These are phyloP conservation scores for Furcasterigmium sp. DNA, from an alignment of 2,329 filamentous ascomycete species.

Conservation along the genomic window DNA sequence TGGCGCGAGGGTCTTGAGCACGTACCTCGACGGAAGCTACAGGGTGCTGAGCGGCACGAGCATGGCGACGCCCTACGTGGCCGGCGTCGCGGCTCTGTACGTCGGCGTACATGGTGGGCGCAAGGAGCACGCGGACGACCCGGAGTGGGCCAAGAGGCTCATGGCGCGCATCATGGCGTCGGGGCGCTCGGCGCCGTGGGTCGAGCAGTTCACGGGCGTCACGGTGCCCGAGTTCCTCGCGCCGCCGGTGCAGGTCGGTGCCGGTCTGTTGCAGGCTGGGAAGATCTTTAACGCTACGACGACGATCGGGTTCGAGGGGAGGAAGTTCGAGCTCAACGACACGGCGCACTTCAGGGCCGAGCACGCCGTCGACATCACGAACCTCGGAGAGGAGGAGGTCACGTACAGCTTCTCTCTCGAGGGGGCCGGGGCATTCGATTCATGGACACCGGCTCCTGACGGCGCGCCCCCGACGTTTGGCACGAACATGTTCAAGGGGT, in stretches of 20 bases:
- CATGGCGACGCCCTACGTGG: conserved; percentile 35
- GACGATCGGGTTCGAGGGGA: conserved; percentile 25
- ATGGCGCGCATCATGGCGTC: too few relatives aligned
- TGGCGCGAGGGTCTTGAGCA: conserved; percentile 15
- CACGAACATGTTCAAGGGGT: too few relatives aligned
- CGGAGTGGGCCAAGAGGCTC: too few relatives aligned
- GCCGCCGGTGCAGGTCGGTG: conserved; percentile 30
- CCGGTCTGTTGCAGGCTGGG: conserved; percentile 39
- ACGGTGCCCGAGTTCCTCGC: too few relatives aligned
- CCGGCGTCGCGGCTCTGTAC: conserved; percentile 46
- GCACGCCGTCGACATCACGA: conserved; percentile 33
- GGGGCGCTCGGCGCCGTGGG: too few relatives aligned
- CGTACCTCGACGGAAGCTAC: conserved; percentile 22
- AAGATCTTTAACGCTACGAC: conserved; percentile 35
- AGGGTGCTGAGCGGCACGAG: conserved; percentile 37
- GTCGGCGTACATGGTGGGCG: too few relatives aligned
- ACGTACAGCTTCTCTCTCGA: conserved; percentile 35
- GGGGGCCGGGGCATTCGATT: conserved; percentile 16
- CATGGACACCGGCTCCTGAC: not conserved
- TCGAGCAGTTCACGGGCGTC: too few relatives aligned
- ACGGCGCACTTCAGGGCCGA: conserved; percentile 32
- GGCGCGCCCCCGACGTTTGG: not conserved
- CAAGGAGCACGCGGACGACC: too few relatives aligned
- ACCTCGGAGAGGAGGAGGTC: conserved; percentile 30
- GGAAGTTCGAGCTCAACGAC: conserved; percentile 41